These are phyloP conservation scores for Isoetes taiwanensis DNA, from an alignment of 75 land plant genomes.

Conservation along the genomic window DNA sequence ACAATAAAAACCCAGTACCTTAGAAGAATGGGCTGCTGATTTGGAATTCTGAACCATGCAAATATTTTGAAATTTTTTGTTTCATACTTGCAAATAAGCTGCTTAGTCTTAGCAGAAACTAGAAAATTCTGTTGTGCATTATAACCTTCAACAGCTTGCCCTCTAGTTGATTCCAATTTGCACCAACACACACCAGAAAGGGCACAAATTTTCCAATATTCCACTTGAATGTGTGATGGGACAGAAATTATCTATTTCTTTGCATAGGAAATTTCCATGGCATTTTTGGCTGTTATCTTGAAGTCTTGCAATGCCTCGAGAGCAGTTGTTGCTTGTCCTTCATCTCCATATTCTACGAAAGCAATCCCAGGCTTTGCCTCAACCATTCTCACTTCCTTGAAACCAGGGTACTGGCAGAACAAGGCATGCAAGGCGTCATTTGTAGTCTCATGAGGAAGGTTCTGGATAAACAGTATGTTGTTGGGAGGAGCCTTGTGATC, in stretches of 20 bases:
- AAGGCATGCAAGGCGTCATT: background rate
- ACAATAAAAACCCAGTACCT: too few species aligned
- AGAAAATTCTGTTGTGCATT: too few species aligned
- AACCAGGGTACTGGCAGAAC: background rate
- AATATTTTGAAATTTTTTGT: too few species aligned
- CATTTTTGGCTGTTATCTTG: slow-evolving; percentile 2
- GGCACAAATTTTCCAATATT: too few species aligned
- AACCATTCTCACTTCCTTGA: slow-evolving; percentile 5
- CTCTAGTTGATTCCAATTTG: too few species aligned
- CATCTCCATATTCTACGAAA: background rate
- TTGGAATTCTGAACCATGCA: too few species aligned
- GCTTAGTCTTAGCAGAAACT: too few species aligned
- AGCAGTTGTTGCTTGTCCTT: slow-evolving; percentile 1
- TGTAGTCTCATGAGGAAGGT: background rate
- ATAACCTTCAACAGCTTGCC: too few species aligned
- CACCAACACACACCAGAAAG: too few species aligned
- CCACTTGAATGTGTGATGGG: too few species aligned
- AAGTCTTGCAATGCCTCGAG: background rate
- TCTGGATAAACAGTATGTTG: background rate
- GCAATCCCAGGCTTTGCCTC: slow-evolving; percentile 3
- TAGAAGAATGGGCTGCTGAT: too few species aligned
- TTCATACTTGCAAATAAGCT: too few species aligned
- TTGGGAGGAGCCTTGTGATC: background rate
- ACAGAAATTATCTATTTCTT: background rate
- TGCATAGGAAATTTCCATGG: slow-evolving; percentile 2